These are phyloP conservation scores for Ophiosphaerella korrae DNA, from an alignment of 2,329 filamentous ascomycete genomes.

Conservation along the genomic window DNA sequence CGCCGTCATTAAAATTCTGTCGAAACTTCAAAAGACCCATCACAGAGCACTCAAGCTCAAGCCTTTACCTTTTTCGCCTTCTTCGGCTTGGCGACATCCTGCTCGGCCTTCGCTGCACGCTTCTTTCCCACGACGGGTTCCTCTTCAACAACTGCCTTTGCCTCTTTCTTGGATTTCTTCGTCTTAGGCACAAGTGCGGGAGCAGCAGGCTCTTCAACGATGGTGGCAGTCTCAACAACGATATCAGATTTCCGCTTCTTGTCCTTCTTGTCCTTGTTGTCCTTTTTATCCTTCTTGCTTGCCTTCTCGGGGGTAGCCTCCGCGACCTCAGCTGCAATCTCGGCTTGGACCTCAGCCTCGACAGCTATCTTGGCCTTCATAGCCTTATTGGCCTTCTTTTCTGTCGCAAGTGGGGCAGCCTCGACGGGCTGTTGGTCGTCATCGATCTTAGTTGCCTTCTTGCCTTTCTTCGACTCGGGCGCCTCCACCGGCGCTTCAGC, in stretches of 20 bases:
- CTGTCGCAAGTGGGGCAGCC: slow-evolving; percentile 13
- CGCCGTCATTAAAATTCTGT: no score
- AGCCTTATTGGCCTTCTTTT: slow-evolving; percentile 33
- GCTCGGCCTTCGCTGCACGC: slow-evolving; percentile 19
- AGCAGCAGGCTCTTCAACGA: slow-evolving; percentile 10
- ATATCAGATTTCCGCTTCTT: slow-evolving; percentile 31
- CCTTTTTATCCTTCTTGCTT: slow-evolving; percentile 23
- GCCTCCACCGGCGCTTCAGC: slow-evolving; percentile 29
- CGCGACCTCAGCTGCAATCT: slow-evolving; percentile 10
- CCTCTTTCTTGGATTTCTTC: slow-evolving; percentile 34
- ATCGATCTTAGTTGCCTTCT: slow-evolving; percentile 28
- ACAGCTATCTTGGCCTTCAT: slow-evolving; percentile 22
- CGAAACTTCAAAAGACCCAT: no score
- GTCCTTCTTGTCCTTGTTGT: slow-evolving; percentile 23
- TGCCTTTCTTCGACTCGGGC: slow-evolving; percentile 40
- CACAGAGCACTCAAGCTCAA: slow-evolving; percentile 1
- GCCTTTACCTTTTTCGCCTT: slow-evolving; percentile 38
- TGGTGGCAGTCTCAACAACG: slow-evolving; percentile 12
- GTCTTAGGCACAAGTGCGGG: slow-evolving; percentile 15
- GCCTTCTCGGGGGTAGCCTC: slow-evolving; percentile 13
- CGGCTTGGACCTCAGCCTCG: slow-evolving; percentile 13
- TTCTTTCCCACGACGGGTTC: slow-evolving; percentile 23
- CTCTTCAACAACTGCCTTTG: slow-evolving; percentile 12
- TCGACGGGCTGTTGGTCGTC: slow-evolving; percentile 12
- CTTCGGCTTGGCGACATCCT: slow-evolving; percentile 20